phyloP scores from a whole-genome alignment of 768 basidiomycete species.

The Glaciozyma martinii region DNA sequence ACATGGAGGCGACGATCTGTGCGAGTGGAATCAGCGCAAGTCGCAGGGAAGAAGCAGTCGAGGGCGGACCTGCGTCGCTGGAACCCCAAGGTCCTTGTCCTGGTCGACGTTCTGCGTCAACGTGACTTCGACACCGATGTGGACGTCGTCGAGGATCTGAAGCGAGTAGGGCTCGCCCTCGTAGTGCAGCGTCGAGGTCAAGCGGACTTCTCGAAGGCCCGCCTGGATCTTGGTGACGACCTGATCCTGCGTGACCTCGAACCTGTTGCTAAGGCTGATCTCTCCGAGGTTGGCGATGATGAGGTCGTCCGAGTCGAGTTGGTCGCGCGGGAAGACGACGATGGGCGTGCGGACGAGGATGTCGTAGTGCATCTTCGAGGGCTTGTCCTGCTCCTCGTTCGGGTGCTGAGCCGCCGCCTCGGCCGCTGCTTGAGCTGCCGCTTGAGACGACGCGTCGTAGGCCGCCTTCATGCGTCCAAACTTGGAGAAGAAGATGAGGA shows the following conservation, averaged over 20 bases:
- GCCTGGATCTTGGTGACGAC: conserved; percentile 57
- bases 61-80: conserved; percentile 62
- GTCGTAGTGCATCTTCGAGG: conserved; percentile 72
- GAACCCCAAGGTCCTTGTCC: conserved; percentile 47
- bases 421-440: conserved; percentile 29
- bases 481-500: conserved; percentile 72
- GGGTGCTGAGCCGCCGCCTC: conserved; percentile 69
- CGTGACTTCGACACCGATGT: conserved; percentile 57
- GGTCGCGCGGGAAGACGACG: conserved; percentile 63
- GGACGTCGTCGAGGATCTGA: conserved; percentile 87
- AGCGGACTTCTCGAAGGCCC: conserved; percentile 69
- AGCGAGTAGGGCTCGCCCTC: conserved; percentile 50
- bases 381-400: conserved; percentile 62
- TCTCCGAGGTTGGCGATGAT: conserved; percentile 80
- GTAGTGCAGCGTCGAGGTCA: conserved; percentile 59
- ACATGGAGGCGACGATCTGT: conserved; percentile 63
- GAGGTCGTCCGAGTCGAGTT: conserved; percentile 52
- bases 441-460: conserved; percentile 88
- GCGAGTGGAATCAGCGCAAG: not conserved
- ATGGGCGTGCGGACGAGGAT: conserved; percentile 85
- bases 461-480: conserved; percentile 84
- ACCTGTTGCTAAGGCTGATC: conserved; percentile 70
- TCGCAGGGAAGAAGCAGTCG: not conserved
- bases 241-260: conserved; percentile 44
- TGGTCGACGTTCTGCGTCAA: conserved; percentile 56